These are phyloP conservation scores for Pichia heedii DNA, from an alignment of 805 yeast species.

Conservation along the genomic window DNA sequence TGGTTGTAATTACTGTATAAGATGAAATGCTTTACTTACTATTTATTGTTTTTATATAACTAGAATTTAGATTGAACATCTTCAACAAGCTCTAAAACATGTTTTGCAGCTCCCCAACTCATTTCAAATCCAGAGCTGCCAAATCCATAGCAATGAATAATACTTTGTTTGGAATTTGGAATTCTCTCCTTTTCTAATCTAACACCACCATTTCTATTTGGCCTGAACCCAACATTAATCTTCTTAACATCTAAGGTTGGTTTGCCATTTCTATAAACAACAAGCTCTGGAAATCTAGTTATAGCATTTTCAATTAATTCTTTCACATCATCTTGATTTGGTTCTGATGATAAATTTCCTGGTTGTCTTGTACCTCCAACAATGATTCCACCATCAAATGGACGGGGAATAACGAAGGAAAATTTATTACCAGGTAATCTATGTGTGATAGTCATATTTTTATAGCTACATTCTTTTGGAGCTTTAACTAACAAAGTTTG, in stretches of 20 bases:
- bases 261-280: slow-evolving; percentile 23
- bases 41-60: neutral
- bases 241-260: slow-evolving; percentile 31
- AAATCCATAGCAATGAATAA: slow-evolving; percentile 63
- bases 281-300: slow-evolving; percentile 45
- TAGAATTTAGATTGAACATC: slow-evolving; percentile 8
- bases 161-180: slow-evolving; percentile 4
- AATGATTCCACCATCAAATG: slow-evolving; percentile 52
- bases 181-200: slow-evolving; percentile 21
- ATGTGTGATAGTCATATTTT: slow-evolving; percentile 39
- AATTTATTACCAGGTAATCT: slow-evolving; percentile 20
- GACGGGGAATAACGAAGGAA: slow-evolving; percentile 58
- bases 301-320: slow-evolving; percentile 35
- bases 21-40: neutral
- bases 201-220: slow-evolving; percentile 38
- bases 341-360: slow-evolving; percentile 27
- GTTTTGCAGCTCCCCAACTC: slow-evolving; percentile 54
- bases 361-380: slow-evolving; percentile 68
- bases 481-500: slow-evolving; percentile 55
- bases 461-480: slow-evolving; percentile 26
- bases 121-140: slow-evolving; percentile 71
- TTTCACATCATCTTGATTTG: slow-evolving; percentile 39
- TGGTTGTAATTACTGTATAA: neutral
- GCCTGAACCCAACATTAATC: slow-evolving; percentile 42
- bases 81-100: slow-evolving; percentile 27